A percentile compares a stretch with the other conserved stretches of the same genome.
These are phyloP conservation scores for Piromyces sp. DNA, from an alignment of 192 early-diverging fungal species.

Conservation along the genomic window DNA sequence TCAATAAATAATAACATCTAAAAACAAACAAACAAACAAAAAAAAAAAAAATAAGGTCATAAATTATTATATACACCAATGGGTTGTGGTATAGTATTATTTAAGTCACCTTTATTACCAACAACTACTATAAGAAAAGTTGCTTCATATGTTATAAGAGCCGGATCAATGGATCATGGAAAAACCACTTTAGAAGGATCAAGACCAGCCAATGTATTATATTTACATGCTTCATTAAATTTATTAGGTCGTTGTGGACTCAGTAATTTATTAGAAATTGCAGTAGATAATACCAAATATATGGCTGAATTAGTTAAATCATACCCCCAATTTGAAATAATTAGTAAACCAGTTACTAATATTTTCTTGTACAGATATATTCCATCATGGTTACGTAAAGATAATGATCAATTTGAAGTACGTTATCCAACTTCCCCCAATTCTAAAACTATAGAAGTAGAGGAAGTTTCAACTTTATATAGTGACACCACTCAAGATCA, in stretches of 20 bases:
- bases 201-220: conserved; percentile 25
- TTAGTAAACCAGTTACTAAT: conserved; percentile 26
- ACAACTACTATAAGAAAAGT: conserved; percentile 24
- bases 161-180: conserved; percentile 25
- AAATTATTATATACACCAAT: conserved; percentile 42
- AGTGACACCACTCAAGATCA: not conserved
- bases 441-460: no score
- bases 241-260: conserved; percentile 20
- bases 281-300: conserved; percentile 23
- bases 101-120: conserved; percentile 3
- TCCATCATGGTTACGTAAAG: conserved; percentile 15
- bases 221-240: conserved; percentile 27
- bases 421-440: no score
- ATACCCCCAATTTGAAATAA: conserved; percentile 22
- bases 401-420: not conserved
- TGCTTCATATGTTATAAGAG: conserved; percentile 32
- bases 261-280: conserved; percentile 15
- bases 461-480: not conserved
- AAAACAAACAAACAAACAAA: no score
- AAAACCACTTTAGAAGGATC: conserved; percentile 35
- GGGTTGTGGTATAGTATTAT: conserved; percentile 31
- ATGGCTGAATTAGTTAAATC: conserved; percentile 14
- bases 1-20: no score
- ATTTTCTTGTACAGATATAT: conserved; percentile 30
- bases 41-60: conserved; percentile 10